Evolutionary conservation across 2,329 filamentous ascomycete genomes (phyloP), one percentile per base, ranked within the genome.

Genomic region (Mycosphaerella sp.): DNA sequence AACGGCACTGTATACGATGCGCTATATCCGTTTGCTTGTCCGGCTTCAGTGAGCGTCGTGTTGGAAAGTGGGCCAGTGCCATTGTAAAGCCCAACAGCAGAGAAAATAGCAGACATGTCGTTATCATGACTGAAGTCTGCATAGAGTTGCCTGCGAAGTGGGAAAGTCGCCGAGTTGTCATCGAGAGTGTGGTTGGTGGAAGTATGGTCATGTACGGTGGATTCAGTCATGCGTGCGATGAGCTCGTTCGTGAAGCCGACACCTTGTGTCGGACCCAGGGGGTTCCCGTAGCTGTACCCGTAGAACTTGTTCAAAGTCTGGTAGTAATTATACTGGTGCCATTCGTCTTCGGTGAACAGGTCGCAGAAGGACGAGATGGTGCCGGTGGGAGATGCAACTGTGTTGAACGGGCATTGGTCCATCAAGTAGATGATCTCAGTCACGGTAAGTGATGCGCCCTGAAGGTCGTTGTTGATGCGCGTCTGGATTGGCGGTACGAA

Each of bases 91-190:
- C 89, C 87, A 57, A 96, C 65, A 0, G 89, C 88, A 4, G 81
- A 82, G 64, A 86, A 86, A 6, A 94, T 81, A 6, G 79, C 78
- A 27, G 80, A 81, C 82, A 96, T 89, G 64, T 86, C 83, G 67
- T 94, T 95, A 70, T 96, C 90, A 69, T 96, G 90, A 56, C 84
- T 87, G 65, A 96, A 95, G 69, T 96, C 90, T 0, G 88, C 89
- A 64, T 94, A 96, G 1, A 95, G 71, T 9, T 78, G 62, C 27
- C 68, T 67, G 18, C 70, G 76, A 0, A 95, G 72, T 0, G 90
- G 89, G 63, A 95, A 96, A 0, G 86, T 90, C 6, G 69, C 65
- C 0, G 78, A 71, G 52, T 81, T 75, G 4, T 72, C 71, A 66
- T 94, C 87, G 0, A 95, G 76, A 0, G 89, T 95, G 32, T 72